These are phyloP conservation scores for Areca catechu DNA, from an alignment of 176 grass and related monocot species.

Conservation along the genomic window DNA sequence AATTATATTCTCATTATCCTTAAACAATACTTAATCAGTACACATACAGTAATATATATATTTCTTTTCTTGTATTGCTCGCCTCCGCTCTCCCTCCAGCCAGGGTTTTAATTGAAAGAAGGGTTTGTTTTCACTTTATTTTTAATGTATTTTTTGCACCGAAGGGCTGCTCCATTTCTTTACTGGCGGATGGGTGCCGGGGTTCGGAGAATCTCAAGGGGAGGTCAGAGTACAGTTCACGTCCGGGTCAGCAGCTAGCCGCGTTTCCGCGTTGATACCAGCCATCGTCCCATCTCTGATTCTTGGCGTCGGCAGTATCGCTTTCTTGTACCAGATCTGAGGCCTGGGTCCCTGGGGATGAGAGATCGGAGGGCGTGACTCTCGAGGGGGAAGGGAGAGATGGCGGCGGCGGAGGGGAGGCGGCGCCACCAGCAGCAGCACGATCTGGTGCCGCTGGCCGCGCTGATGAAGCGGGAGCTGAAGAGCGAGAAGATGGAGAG, in stretches of 20 bases:
- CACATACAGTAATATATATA: too few relatives aligned
- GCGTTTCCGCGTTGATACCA: neutral
- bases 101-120: too few relatives aligned
- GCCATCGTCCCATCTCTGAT: neutral
- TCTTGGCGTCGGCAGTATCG: neutral
- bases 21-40: too few relatives aligned
- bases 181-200: neutral
- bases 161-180: neutral
- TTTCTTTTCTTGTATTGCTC: too few relatives aligned
- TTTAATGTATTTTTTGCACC: too few relatives aligned
- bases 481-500: conserved; percentile 35
- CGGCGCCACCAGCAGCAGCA: conserved; percentile 2
- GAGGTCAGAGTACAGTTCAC: too few relatives aligned
- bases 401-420: conserved; percentile 17
- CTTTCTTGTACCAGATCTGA: neutral
- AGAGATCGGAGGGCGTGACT: neutral
- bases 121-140: too few relatives aligned
- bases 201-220: too few relatives aligned
- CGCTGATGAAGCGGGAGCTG: conserved; percentile 70
- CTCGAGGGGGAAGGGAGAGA: conserved; percentile 13
- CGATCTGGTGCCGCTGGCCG: conserved; percentile 56
- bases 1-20: too few relatives aligned
- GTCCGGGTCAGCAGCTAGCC: too few relatives aligned
- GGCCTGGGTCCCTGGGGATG: neutral
- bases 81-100: too few relatives aligned